phyloP scores from a whole-genome alignment of 805 yeast species.

The Kazachstania martiniae region DNA sequence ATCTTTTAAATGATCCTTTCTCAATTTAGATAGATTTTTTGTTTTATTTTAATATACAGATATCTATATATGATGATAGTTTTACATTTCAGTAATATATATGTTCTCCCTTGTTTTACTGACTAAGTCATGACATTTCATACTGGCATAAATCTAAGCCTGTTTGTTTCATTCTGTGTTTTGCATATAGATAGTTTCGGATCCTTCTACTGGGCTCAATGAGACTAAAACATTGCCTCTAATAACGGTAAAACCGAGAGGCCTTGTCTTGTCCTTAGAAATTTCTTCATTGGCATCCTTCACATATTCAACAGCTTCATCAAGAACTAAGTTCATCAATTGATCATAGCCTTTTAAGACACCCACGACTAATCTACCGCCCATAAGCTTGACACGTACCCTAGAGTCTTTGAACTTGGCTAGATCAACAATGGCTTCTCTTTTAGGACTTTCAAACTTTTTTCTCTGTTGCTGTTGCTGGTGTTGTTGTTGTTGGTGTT shows the following conservation, averaged over 20 bases:
- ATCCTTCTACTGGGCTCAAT: constrained; percentile 25
- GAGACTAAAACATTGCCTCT: constrained; percentile 69
- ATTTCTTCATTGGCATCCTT: constrained; percentile 60
- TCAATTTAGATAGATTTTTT: no score
- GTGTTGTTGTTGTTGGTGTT: constrained; percentile 1
- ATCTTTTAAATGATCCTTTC: no score
- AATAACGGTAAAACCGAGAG: constrained; percentile 68
- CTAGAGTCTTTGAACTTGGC: constrained; percentile 62
- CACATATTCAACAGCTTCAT: constrained; percentile 52
- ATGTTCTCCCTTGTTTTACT: no score
- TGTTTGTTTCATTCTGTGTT: constrained; percentile 4
- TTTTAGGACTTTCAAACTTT: constrained; percentile 65
- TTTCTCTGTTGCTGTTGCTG: constrained; percentile 23
- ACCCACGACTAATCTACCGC: constrained; percentile 81
- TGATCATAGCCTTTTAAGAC: constrained; percentile 74
- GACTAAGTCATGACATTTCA: no score
- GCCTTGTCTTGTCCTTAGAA: constrained; percentile 50
- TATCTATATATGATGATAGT: no score
- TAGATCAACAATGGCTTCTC: constrained; percentile 80
- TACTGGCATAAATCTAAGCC: not conserved
- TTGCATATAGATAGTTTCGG: constrained; percentile 23
- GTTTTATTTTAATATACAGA: no score
- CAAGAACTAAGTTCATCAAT: constrained; percentile 67
- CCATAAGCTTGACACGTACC: constrained; percentile 69
- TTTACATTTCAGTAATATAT: no score